Evolutionary conservation across 164 flowering plant genomes (phyloP).

Genomic region (Amborella trichopoda): DNA sequence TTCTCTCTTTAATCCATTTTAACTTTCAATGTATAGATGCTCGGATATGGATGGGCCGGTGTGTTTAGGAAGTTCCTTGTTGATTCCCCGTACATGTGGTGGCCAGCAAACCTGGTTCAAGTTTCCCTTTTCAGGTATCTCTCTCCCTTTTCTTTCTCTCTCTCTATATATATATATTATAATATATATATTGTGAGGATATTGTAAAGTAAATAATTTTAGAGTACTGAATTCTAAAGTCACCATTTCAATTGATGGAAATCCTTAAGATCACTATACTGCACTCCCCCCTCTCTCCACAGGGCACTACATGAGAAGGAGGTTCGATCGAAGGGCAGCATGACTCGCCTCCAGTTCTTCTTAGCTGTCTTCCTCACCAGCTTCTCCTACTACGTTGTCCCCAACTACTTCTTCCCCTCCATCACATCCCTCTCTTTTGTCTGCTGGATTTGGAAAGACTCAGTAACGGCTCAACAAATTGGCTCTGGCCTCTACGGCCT

Average conservation of each 20-base stretch:
- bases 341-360: slow-evolving; percentile 54
- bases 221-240: too few species aligned
- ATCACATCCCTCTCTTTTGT: slow-evolving; percentile 37
- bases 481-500: slow-evolving; percentile 46
- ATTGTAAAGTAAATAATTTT: too few species aligned
- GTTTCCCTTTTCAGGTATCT: slow-evolving; percentile 11
- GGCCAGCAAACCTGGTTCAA: slow-evolving; percentile 11
- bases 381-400: slow-evolving; percentile 24
- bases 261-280: background rate
- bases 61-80: slow-evolving; percentile 11
- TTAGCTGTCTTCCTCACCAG: slow-evolving; percentile 28
- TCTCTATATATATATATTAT: background rate
- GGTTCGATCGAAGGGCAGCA: slow-evolving; percentile 29
- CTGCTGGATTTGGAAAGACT: slow-evolving; percentile 37
- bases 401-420: slow-evolving; percentile 38
- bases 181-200: too few species aligned
- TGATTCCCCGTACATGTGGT: slow-evolving; percentile 15
- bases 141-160: slow-evolving; percentile 1
- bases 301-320: slow-evolving; percentile 62
- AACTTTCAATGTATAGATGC: too few species aligned
- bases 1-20: too few species aligned
- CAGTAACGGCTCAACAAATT: slow-evolving; percentile 37
- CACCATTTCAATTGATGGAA: too few species aligned
- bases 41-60: slow-evolving; percentile 15
- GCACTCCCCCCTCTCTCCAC: background rate